These are phyloP conservation scores for Stagonosporopsis rhizophila DNA, from an alignment of 2,329 filamentous ascomycete genomes.

Conservation along the genomic window DNA sequence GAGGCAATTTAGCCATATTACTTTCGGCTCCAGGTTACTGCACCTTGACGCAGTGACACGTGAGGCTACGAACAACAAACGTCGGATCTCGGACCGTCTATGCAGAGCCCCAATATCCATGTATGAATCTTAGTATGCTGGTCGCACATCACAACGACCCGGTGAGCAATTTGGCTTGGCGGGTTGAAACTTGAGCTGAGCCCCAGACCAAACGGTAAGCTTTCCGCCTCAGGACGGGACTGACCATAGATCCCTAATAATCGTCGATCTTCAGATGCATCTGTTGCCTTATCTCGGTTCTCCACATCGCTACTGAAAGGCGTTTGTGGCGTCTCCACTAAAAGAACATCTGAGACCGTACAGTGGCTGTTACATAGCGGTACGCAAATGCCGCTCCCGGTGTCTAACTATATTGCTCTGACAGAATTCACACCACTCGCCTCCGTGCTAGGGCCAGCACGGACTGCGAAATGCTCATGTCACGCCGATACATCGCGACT, in stretches of 20 bases:
- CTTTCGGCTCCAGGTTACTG: constrained; percentile 17
- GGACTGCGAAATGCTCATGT: constrained; percentile 35
- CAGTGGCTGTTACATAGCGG: constrained; percentile 19
- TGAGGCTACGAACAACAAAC: constrained; percentile 11
- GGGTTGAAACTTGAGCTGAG: background rate
- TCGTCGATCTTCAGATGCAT: background rate
- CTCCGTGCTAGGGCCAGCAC: constrained; percentile 28
- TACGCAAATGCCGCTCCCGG: constrained; percentile 13
- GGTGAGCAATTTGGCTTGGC: constrained; percentile 10
- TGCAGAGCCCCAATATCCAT: constrained; percentile 16
- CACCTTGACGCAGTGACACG: constrained; percentile 18
- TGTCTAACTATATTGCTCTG: constrained; percentile 27
- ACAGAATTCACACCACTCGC: constrained; percentile 26
- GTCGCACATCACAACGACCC: constrained; percentile 7
- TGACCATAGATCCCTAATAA: background rate
- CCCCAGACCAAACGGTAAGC: constrained; percentile 2
- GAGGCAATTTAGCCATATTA: constrained; percentile 22
- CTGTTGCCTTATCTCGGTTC: background rate
- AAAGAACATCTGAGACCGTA: constrained; percentile 7
- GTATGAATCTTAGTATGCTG: constrained; percentile 14
- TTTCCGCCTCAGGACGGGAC: background rate
- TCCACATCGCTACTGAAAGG: background rate
- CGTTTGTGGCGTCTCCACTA: constrained; percentile 7
- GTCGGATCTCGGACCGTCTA: constrained; percentile 17
- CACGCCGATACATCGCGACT: constrained; percentile 23